phyloP scores from a whole-genome alignment of 352 stramenopile species.

The Thalassiosira allenii region DNA sequence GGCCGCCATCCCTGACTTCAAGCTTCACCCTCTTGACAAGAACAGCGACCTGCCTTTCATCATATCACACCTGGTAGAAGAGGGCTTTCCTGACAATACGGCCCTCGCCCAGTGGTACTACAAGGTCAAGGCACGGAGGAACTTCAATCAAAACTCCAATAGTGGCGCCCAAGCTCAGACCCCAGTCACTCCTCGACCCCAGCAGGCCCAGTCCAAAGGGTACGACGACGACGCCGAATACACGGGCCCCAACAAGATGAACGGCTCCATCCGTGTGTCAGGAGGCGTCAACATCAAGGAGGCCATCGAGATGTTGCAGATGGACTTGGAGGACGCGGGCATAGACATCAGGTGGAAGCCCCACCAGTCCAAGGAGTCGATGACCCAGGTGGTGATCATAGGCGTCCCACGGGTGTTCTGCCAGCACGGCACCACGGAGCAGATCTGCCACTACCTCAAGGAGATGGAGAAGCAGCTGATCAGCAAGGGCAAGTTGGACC shows the following conservation, averaged over 20 bases:
- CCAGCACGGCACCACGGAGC: background rate
- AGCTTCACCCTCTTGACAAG: background rate
- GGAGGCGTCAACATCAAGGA: background rate
- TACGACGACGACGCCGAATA: background rate
- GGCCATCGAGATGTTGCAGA: background rate
- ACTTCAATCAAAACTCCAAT: background rate
- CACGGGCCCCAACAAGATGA: background rate
- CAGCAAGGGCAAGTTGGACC: background rate
- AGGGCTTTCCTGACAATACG: background rate
- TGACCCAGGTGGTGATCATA: background rate
- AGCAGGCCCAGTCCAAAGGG: too few relatives aligned
- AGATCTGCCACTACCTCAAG: background rate
- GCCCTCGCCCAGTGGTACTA: background rate
- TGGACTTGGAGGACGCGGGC: background rate
- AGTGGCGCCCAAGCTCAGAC: background rate
- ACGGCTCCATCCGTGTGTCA: background rate
- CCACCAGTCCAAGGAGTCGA: background rate
- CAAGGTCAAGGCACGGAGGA: background rate
- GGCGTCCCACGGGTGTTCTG: background rate
- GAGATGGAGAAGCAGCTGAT: background rate
- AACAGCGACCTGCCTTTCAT: background rate
- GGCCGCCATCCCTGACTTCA: background rate
- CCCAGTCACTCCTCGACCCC: background rate
- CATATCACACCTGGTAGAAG: background rate
- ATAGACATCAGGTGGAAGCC: background rate